Evolutionary conservation across 495 filamentous ascomycete species (phyloP), one percentile per base, ranked within the genome.

Genomic region (Penicillium tannophilum): DNA sequence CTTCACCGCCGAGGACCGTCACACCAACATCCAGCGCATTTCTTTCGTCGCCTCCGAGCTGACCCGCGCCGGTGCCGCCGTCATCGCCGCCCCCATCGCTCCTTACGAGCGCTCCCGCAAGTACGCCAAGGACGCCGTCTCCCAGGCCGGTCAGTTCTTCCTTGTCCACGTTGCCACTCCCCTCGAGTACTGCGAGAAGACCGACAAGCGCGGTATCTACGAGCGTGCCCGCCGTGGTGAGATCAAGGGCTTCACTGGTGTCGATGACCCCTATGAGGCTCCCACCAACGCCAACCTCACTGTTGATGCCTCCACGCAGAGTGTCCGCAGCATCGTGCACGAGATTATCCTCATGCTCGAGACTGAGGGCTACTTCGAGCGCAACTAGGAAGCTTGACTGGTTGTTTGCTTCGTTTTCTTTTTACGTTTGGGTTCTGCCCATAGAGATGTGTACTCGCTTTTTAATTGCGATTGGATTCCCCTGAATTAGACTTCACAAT

Each of bases 241-340:
- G 82, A 96, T 98, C 78, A 94, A 91, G 86, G 92, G 92, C 33
- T 98, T 98, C 82, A 98, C 94, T 31, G 94, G 94, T 67, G 94
- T 98, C 57, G 94, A 98, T 74, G 94, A 97, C 75, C 92, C 94
- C 55, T 98, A 98, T 72, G 94, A 98, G 86, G 68, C 73, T 58
- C 94, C 94, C 5, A 67, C 73, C 56, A 94, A 95, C 78, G 83
- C 91, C 30, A 84, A 97, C 72, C 79, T 98, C 56, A 84, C 85
- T 28, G 93, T 98, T 9, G 91, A 98, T 74, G 72, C 84, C 56
- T 87, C 89, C 79, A 91, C 87, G 83, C 90, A 88, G 74, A 89
- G 82, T 58, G 92, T 98, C 44, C 85, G 95, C 74, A 93, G 88
- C 59, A 92, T 92, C 54, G 94, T 98, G 54, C 94, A 98, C 79